Conservation (phyloP, 176 grass and related monocot genomes). For the Phyllostachys edulis region DNA sequence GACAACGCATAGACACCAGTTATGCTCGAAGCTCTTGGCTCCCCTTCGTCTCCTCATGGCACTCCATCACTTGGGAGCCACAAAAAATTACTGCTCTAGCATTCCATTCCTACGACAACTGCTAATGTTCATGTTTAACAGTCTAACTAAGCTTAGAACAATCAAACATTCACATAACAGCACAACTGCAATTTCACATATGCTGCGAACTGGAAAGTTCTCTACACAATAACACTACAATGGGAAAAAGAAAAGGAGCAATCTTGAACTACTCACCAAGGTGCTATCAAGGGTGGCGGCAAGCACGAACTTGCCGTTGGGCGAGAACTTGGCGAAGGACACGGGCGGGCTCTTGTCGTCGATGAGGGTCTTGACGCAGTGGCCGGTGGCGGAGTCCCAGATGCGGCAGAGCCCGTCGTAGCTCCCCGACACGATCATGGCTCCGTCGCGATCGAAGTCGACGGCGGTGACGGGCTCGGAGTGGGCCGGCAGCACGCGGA, state of each 20-base stretch:
- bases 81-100: background rate
- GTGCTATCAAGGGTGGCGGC: constrained; percentile 85
- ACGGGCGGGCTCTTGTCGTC: constrained; percentile 84
- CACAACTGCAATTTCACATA: constrained; percentile 8
- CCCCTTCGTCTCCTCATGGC: background rate
- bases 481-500: constrained; percentile 86
- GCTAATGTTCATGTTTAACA: background rate
- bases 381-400: constrained; percentile 78
- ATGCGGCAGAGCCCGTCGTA: constrained; percentile 84
- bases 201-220: background rate
- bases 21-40: background rate
- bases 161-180: background rate
- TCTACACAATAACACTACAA: background rate
- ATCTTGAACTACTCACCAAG: constrained; percentile 59
- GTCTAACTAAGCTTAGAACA: background rate
- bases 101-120: background rate
- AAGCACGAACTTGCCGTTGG: constrained; percentile 94
- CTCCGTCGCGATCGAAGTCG: constrained; percentile 74
- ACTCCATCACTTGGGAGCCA: background rate
- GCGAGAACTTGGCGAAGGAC: constrained; percentile 79
- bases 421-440: constrained; percentile 78
- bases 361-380: constrained; percentile 89
- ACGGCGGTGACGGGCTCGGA: constrained; percentile 91
- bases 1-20: background rate
- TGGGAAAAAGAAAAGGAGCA: background rate